Evolutionary conservation across 2,329 filamentous ascomycete species (phyloP).

Genomic region (Fusarium sp.): DNA sequence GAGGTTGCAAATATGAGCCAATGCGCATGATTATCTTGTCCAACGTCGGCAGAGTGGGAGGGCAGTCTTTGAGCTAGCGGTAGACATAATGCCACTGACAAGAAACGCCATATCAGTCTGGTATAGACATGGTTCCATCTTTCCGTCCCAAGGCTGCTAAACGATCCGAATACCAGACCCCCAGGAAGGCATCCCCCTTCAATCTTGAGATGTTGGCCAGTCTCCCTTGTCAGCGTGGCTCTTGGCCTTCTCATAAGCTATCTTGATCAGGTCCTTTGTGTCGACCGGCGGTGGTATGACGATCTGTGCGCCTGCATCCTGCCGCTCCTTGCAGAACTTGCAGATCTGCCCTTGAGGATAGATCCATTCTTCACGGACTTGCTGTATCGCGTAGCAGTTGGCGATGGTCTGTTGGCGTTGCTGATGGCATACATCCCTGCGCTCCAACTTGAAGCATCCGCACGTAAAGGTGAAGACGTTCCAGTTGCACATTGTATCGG

Average conservation of each 20-base stretch:
- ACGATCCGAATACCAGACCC: neutral
- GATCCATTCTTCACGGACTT: constrained; percentile 26
- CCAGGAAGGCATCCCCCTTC: neutral
- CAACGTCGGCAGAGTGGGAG: neutral
- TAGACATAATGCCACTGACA: neutral
- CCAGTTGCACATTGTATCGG: constrained; percentile 29
- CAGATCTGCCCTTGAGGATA: constrained; percentile 21
- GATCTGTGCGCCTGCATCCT: neutral
- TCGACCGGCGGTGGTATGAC: neutral
- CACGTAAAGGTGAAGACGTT: constrained; percentile 25
- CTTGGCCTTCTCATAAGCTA: constrained; percentile 21
- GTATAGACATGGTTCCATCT: neutral
- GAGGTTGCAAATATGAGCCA: neutral
- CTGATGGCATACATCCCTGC: constrained; percentile 23
- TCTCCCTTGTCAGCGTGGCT: constrained; percentile 4
- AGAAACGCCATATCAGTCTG: neutral
- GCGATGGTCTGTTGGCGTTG: constrained; percentile 13
- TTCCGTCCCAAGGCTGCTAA: neutral
- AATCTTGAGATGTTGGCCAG: constrained; percentile 1
- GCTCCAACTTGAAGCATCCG: constrained; percentile 7
- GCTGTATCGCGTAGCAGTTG: constrained; percentile 23
- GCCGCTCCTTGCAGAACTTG: neutral
- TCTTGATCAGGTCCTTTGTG: constrained; percentile 19
- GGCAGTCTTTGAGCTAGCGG: neutral
- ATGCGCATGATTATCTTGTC: neutral